Evolutionary conservation across 1,284 basidiomycete species (phyloP), one percentile per base, ranked within the genome.

Genomic region (Gastroboletus turbinatus): DNA sequence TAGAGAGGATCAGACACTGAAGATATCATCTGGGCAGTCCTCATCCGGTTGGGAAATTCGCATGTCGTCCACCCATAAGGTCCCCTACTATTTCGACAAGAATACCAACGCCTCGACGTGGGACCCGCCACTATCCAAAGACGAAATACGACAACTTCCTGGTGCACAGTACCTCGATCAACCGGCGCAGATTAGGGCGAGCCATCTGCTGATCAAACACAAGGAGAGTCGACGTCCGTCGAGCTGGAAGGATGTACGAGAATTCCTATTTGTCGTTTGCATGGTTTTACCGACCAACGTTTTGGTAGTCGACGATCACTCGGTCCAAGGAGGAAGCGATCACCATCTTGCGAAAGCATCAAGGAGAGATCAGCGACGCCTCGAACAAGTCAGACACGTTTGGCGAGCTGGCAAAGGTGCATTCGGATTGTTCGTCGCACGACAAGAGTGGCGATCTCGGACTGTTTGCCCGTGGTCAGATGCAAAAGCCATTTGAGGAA

Each of bases 401-500:
- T 68, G 84, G 82, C 2, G 77, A 85, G 68, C 81, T 97, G 46
- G 95, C 95, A 3, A 68, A 71, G 11, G 66, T 76, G 51, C 81
- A 96, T 69, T 95, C 92, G 29, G 94, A 98, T 73, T 96, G 94
- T 74, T 91, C 90, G 4, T 94, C 91, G 48, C 89, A 94, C 67
- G 73, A 79, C 32, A 80, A 89, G 61, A 82, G 80, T 3, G 95
- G 95, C 1, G 94, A 98, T 71, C 81, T 98, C 6, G 93, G 97
- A 5, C 82, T 79, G 77, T 99, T 99, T 69, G 83, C 82, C 2
- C 83, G 76, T 16, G 92, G 91, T 3, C 89, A 93, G 78, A 99
- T 99, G 97, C 97, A 99, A 76, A 95, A 94, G 75, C 87, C 94
- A 23, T 99, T 99, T 69, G 96, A 98, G 77, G 93, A 97, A 25